These are phyloP conservation scores for Tolypocladium tundrense DNA, from an alignment of 2,329 filamentous ascomycete genomes.

Conservation along the genomic window DNA sequence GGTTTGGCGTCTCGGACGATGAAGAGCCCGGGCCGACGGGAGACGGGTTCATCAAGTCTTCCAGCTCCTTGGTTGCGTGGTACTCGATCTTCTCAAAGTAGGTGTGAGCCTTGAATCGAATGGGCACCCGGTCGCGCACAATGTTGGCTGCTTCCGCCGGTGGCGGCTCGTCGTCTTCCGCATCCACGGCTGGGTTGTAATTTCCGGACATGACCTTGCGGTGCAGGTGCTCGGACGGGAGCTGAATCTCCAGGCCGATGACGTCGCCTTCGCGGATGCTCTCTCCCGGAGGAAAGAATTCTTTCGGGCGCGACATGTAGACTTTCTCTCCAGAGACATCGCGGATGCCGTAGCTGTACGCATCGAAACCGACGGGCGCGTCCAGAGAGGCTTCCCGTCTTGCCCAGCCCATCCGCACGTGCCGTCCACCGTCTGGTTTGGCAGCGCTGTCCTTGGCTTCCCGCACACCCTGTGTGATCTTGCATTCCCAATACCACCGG, in stretches of 20 bases:
- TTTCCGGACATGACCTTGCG: conserved; percentile 78
- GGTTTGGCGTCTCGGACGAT: conserved; percentile 50
- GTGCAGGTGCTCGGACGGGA: conserved; percentile 78
- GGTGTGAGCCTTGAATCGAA: conserved; percentile 84
- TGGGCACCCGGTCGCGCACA: conserved; percentile 88
- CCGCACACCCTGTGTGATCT: conserved; percentile 65
- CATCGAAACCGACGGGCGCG: conserved; percentile 76
- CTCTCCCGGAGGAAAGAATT: conserved; percentile 72
- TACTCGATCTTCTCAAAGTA: conserved; percentile 94
- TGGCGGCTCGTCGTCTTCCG: conserved; percentile 45
- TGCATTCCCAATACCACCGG: conserved; percentile 89
- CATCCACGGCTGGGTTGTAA: conserved; percentile 78
- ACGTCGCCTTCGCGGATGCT: conserved; percentile 84
- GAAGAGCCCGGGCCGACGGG: conserved; percentile 35
- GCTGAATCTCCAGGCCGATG: conserved; percentile 82
- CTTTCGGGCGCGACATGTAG: conserved; percentile 85
- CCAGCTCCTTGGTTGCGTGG: conserved; percentile 76
- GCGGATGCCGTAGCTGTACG: conserved; percentile 87
- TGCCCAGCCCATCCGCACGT: conserved; percentile 80
- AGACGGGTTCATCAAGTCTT: conserved; percentile 68
- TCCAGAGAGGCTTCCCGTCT: conserved; percentile 72
- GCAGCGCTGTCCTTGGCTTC: conserved; percentile 27
- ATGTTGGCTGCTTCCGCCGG: conserved; percentile 61
- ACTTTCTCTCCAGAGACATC: conserved; percentile 87
- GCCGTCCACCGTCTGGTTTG: conserved; percentile 42